Evolutionary conservation across 345 rosid genomes (phyloP).

Genomic region (Zanthoxylum bungeanum): DNA sequence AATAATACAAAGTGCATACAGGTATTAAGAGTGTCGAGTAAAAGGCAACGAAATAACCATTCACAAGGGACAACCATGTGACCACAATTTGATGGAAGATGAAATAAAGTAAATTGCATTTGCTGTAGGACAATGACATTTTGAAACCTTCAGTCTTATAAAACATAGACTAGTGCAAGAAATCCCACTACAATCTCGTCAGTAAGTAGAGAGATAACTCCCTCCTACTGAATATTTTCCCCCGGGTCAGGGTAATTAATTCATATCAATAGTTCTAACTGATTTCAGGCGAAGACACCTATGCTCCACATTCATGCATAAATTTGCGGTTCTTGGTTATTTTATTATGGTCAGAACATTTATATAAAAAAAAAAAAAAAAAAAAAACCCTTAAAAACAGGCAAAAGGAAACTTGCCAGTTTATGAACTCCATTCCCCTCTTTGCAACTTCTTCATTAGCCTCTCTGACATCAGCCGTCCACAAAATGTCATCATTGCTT

Average conservation of each 20-base stretch:
- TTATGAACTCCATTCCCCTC: slow-evolving; percentile 66
- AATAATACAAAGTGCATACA: background rate
- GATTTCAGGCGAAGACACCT: background rate
- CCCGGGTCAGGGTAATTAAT: background rate
- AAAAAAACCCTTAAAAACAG: background rate
- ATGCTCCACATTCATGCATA: background rate
- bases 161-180: background rate
- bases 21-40: background rate
- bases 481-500: slow-evolving; percentile 45
- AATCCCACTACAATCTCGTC: background rate
- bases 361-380: no score
- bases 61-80: background rate
- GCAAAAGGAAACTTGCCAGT: slow-evolving; percentile 43
- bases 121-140: background rate
- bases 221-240: no score
- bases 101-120: background rate
- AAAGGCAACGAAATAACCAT: background rate
- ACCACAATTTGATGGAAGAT: background rate
- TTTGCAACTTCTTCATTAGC: slow-evolving; percentile 55
- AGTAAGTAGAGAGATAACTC: background rate
- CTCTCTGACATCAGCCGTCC: slow-evolving; percentile 61
- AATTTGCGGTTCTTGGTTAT: background rate
- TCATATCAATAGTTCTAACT: background rate
- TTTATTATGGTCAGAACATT: background rate
- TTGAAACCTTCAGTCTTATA: background rate